These are phyloP conservation scores for Suillus paluster DNA, from an alignment of 768 basidiomycete genomes.

Conservation along the genomic window DNA sequence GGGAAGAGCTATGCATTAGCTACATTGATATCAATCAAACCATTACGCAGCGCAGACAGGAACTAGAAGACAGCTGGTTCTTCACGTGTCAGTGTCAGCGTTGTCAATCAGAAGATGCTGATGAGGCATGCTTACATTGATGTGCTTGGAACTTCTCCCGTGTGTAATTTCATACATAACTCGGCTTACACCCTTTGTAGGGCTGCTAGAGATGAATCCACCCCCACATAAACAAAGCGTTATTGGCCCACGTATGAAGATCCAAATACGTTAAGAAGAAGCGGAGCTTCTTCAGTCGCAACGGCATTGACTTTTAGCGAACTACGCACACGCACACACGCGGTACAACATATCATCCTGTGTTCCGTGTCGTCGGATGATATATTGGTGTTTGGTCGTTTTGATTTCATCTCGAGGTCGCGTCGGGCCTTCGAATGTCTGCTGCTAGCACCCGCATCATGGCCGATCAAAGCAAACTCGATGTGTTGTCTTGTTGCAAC, in stretches of 20 bases:
- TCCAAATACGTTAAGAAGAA: neutral
- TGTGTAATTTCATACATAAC: neutral
- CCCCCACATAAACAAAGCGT: neutral
- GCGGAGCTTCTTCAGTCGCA: neutral
- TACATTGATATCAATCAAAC: slow-evolving; percentile 46
- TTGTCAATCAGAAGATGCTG: slow-evolving; percentile 38
- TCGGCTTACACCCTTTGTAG: neutral
- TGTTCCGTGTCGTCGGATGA: no score
- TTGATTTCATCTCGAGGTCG: no score
- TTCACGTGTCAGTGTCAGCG: slow-evolving; percentile 55
- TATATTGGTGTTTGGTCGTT: no score
- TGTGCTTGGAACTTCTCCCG: neutral
- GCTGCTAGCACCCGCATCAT: no score
- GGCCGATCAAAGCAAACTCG: no score
- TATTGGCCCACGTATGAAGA: neutral
- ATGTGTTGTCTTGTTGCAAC: no score
- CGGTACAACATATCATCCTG: neutral
- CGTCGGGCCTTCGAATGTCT: no score
- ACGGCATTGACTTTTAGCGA: neutral
- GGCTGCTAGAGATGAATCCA: slow-evolving; percentile 9
- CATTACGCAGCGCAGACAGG: slow-evolving; percentile 42
- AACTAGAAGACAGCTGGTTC: slow-evolving; percentile 57
- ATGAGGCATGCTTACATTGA: neutral
- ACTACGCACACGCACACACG: neutral
- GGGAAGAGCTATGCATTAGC: slow-evolving; percentile 63